Conservation (phyloP, 129 eudicot species). For the Chrysanthemum makinoi region DNA sequence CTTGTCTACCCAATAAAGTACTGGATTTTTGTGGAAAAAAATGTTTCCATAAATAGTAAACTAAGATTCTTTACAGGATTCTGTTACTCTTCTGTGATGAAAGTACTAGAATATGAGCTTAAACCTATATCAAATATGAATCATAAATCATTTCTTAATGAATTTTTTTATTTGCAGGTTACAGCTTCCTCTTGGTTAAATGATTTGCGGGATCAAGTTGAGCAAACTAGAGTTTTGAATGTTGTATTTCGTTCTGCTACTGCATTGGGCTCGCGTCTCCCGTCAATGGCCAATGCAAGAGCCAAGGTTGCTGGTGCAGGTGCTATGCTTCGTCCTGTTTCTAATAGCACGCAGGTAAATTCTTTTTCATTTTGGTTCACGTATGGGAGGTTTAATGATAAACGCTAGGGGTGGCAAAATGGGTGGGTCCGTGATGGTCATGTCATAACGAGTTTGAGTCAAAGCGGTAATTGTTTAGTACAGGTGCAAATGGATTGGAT, state of each 20-base stretch:
- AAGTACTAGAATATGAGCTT: not conserved
- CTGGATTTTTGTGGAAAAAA: not conserved
- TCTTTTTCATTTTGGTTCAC: not conserved
- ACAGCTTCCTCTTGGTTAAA: constrained; percentile 96
- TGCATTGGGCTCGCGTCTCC: constrained; percentile 91
- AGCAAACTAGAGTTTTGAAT: constrained; percentile 78
- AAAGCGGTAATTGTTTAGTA: too few relatives aligned
- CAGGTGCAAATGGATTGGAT: too few relatives aligned
- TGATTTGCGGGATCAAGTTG: constrained; percentile 98
- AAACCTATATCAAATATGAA: not conserved
- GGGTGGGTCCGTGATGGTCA: too few relatives aligned
- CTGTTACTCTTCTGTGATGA: not conserved
- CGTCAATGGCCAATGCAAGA: constrained; percentile 87
- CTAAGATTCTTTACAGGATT: not conserved
- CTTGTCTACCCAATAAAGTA: not conserved
- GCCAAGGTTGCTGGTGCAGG: constrained; percentile 98
- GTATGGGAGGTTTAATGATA: not conserved
- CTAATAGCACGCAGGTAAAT: constrained; percentile 84
- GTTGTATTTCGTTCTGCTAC: constrained; percentile 94
- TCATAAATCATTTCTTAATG: not conserved
- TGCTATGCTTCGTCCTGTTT: constrained; percentile 87
- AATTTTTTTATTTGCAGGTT: constrained; percentile 48
- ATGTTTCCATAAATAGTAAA: not conserved
- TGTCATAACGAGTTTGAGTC: too few relatives aligned
- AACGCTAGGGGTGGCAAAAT: constrained; percentile 1